Base-by-base conservation (phyloP, 306 rosid genomes). In the Albizia julibrissin region DNA sequence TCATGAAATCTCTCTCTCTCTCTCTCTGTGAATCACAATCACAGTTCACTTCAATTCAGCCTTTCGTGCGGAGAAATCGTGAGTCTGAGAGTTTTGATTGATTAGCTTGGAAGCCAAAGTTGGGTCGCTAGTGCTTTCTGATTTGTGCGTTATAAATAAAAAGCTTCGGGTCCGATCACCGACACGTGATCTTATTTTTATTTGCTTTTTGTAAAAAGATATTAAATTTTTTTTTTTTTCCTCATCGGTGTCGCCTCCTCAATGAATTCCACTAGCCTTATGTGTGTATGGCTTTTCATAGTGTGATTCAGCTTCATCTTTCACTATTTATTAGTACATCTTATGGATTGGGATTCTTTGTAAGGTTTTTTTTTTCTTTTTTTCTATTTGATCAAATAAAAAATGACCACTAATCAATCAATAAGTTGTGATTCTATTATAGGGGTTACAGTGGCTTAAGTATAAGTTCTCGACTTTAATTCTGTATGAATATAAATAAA, bases 161-260 rank as follows among this genome's bases (percentile, higher is more conserved):
- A 79, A 68, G 29, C 59, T 62, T 4, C 12, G 3, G 27, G 21
- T 27, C 71, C 50, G 72, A 62, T 15, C 87, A 80, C 87, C 87
- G 85, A 85, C 87, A 80, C 85, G 87, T 85, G 54, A 80, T 82
- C 29, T n/a, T 34, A 40, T 40, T 52, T 62, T 68, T 26, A 54
- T 56, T 50, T 26, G 11, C 0, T 52, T 52, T 26, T 24, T 2
- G 5, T 37, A 0, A 37, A 10, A 33, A 33, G 8, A 31, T 65
- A 8, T 29, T 27, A 59, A 59, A 26, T 26, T 62, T 24, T 61
- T 8, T 22, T 0, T 22, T 0, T 22, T 22, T 2, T 49, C 19
- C 5, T 0, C 19, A 26, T 10, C 34, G 14, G 37, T 18, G 19
- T 62, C 19, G 37, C 68, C 68, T 62, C 68, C 21, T 12, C 21